Base-by-base conservation (phyloP, 2,329 filamentous ascomycete species). In the Epichloe hybrida region DNA sequence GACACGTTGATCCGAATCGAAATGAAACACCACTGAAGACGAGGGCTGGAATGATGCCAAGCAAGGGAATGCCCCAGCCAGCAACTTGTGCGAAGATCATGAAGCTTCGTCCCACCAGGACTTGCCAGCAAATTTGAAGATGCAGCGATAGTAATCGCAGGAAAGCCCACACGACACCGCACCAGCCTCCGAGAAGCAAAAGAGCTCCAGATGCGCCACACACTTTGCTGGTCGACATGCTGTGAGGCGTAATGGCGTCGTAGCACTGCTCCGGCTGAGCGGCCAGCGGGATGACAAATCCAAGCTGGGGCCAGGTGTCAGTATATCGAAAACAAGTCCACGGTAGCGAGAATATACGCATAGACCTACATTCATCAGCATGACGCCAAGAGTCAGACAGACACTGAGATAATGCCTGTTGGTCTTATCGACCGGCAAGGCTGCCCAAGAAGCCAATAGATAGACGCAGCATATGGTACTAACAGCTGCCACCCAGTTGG, bases 41-140 rank as follows among this genome's bases (percentile, higher is more conserved):
- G 56, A 97, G 77, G 47, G 86, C 87, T 41, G 91, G 67, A 3
- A 83, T 75, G 55, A 95, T 79, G 37, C 88, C 86, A 20, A 88
- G 69, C 23, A 83, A 75, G 2, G 90, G 88, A 44, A 97, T 76
- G n/a, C 85, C 86, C 86, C 91, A 96, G 54, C 93, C 93, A 8
- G 83, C 71, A 15, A 77, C 75, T 61, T 95, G 82, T 3, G 91
- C 83, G 56, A 80, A 78, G 73, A 88, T 88, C 81, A 96, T 96
- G 68, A 96, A 97, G 60, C 78, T 86, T 43, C 82, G 79, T 39
- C 93, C 93, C 4, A 95, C 86, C 7, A 91, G 81, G 36, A 94
- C 77, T 66, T 97, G 89, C 93, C 93, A 98, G 72, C 90, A 96
- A 56, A 98, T 96, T 67, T 97, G 93, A 27, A 98, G 80, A 67